Conservation (phyloP, 2,329 filamentous ascomycete species). For the Mollisia scopiformis region DNA sequence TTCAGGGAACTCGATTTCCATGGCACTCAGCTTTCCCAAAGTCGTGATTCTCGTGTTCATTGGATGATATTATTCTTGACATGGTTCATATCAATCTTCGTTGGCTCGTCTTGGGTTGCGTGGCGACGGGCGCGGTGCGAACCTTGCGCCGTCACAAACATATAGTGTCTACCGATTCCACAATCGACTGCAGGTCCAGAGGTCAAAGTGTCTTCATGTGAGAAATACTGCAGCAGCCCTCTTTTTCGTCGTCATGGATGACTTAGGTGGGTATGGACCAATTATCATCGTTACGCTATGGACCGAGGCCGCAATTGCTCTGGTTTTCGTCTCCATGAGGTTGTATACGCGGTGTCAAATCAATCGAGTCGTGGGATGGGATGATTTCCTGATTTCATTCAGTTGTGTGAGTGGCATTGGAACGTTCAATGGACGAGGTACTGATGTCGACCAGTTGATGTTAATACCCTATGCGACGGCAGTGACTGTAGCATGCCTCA, state of each 20-base stretch:
- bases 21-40: neutral
- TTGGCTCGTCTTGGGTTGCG: neutral
- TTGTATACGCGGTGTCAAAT: slow-evolving; percentile 15
- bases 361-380: slow-evolving; percentile 9
- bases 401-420: slow-evolving; percentile 9
- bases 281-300: slow-evolving; percentile 19
- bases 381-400: slow-evolving; percentile 17
- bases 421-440: neutral
- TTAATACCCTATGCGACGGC: slow-evolving; percentile 14
- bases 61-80: neutral
- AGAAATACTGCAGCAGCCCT: neutral
- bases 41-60: neutral
- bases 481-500: slow-evolving; percentile 5
- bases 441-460: slow-evolving; percentile 10
- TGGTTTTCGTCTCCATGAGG: slow-evolving; percentile 15
- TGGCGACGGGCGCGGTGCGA: neutral
- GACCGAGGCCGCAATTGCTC: slow-evolving; percentile 15
- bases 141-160: neutral
- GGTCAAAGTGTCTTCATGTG: slow-evolving; percentile 1
- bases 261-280: slow-evolving; percentile 12
- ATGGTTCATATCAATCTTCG: neutral
- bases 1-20: neutral
- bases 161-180: slow-evolving; percentile 2
- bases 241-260: neutral
- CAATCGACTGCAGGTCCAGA: neutral